Evolutionary conservation across 805 yeast species (phyloP).

Genomic region (Wickerhamia fluorescens): DNA sequence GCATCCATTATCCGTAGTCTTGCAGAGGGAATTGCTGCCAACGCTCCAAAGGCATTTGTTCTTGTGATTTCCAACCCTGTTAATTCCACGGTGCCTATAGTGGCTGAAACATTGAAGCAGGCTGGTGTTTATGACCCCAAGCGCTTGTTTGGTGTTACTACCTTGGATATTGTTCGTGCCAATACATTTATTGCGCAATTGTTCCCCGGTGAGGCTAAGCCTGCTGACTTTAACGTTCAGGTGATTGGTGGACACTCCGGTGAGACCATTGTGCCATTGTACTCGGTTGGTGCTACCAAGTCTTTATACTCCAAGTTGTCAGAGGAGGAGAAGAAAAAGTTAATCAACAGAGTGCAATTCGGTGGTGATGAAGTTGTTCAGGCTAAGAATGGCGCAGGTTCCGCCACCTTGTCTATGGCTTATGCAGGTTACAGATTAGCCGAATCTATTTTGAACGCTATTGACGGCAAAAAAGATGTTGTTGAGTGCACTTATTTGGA

Average conservation of each 20-base stretch:
- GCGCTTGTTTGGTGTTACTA: conserved; percentile 81
- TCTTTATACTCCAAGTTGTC: conserved; percentile 29
- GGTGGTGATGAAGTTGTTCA: conserved; percentile 96
- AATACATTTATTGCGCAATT: conserved; percentile 68
- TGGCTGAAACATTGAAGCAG: conserved; percentile 69
- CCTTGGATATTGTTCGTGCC: conserved; percentile 82
- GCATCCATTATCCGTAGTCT: conserved; percentile 73
- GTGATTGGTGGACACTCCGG: conserved; percentile 96
- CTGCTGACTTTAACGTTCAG: conserved; percentile 54
- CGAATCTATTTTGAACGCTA: conserved; percentile 37
- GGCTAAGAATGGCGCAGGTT: conserved; percentile 92
- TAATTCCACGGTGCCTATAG: conserved; percentile 87
- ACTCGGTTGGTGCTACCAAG: conserved; percentile 40
- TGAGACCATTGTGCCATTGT: conserved; percentile 85
- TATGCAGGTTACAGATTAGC: conserved; percentile 84
- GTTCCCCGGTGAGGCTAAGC: conserved; percentile 34
- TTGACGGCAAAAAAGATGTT: conserved; percentile 16
- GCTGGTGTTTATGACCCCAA: conserved; percentile 63
- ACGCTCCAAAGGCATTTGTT: conserved; percentile 69
- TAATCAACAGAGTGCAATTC: conserved; percentile 38
- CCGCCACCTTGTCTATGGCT: conserved; percentile 95
- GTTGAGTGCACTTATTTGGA: conserved; percentile 48
- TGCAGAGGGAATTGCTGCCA: conserved; percentile 66
- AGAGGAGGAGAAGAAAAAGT: conserved; percentile 25
- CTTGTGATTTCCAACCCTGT: conserved; percentile 90